Percentiles rank a stretch among this genome's conserved stretches.
Evolutionary conservation across 2,329 filamentous ascomycete species (phyloP).

Genomic region (Neocucurbitaria cava): DNA sequence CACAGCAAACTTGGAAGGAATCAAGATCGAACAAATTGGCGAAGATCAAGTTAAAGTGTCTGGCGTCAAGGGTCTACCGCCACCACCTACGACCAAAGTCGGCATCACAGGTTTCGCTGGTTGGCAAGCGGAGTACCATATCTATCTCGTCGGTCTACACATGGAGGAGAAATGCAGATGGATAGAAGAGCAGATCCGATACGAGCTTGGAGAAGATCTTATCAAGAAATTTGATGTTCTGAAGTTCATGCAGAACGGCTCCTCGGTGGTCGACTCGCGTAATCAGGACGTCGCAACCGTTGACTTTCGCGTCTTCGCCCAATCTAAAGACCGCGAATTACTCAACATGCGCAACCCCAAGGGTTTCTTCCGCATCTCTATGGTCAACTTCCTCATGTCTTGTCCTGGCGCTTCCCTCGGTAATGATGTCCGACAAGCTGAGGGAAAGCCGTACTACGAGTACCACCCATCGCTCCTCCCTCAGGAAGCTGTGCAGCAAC

Average conservation of each 20-base stretch:
- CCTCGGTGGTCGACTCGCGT: constrained; percentile 45
- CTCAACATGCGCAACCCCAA: constrained; percentile 47
- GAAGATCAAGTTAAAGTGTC: constrained; percentile 58
- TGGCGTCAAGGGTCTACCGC: constrained; percentile 53
- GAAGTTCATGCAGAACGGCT: constrained; percentile 52
- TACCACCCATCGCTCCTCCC: constrained; percentile 50
- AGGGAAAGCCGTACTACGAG: constrained; percentile 46
- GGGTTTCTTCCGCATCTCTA: constrained; percentile 51
- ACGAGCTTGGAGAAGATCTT: constrained; percentile 47
- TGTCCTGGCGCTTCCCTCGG: constrained; percentile 50
- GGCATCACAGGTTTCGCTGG: constrained; percentile 56
- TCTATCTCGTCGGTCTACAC: constrained; percentile 55
- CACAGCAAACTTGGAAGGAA: constrained; percentile 57
- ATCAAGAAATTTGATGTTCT: constrained; percentile 46
- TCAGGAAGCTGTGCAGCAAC: constrained; percentile 35
- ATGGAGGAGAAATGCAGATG: constrained; percentile 54
- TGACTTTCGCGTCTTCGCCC: constrained; percentile 56
- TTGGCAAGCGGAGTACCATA: constrained; percentile 56
- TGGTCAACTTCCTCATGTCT: constrained; percentile 52
- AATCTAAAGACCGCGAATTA: constrained; percentile 54
- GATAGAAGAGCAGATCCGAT: constrained; percentile 48
- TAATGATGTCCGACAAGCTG: constrained; percentile 34
- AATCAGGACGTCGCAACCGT: constrained; percentile 60
- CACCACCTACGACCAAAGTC: constrained; percentile 58
- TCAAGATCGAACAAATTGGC: constrained; percentile 60